Evolutionary conservation across 2,329 filamentous ascomycete species (phyloP).

Genomic region (Aspergillus glaucus): DNA sequence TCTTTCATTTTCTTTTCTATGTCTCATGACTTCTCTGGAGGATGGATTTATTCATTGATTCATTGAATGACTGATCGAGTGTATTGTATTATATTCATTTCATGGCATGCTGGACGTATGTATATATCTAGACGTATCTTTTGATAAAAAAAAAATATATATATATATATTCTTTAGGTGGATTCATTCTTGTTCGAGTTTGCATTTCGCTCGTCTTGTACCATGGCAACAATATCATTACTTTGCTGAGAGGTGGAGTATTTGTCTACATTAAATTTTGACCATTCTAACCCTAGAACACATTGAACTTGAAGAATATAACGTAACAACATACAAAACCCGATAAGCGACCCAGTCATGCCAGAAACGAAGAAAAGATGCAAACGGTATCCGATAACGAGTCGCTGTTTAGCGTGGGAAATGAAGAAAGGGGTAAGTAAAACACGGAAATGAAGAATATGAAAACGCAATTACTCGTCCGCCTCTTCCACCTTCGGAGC

Average conservation of each 20-base stretch:
- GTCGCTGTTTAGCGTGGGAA: neutral
- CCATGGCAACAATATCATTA: too few relatives aligned
- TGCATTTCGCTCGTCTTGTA: too few relatives aligned
- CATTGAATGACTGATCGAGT: neutral
- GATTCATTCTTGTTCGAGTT: too few relatives aligned
- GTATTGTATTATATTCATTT: neutral
- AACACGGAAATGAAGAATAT: neutral
- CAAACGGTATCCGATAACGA: too few relatives aligned
- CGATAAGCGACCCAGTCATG: too few relatives aligned
- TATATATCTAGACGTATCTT: too few relatives aligned
- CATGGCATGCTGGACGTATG: too few relatives aligned
- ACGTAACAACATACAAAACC: too few relatives aligned
- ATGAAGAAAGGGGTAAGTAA: neutral
- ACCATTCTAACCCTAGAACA: neutral
- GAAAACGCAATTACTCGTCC: conserved; percentile 25
- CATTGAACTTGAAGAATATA: neutral
- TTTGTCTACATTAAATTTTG: neutral
- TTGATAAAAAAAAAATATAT: too few relatives aligned
- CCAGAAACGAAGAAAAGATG: neutral
- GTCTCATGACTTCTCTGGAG: neutral
- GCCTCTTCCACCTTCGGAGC: conserved; percentile 43
- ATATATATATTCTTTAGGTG: too few relatives aligned
- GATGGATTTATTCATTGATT: neutral
- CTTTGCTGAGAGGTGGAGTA: too few relatives aligned
- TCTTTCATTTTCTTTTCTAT: neutral